Evolutionary conservation across 2,329 filamentous ascomycete genomes (phyloP), one percentile per base, ranked within the genome.

Genomic region (Sporothrix euskadiensis): DNA sequence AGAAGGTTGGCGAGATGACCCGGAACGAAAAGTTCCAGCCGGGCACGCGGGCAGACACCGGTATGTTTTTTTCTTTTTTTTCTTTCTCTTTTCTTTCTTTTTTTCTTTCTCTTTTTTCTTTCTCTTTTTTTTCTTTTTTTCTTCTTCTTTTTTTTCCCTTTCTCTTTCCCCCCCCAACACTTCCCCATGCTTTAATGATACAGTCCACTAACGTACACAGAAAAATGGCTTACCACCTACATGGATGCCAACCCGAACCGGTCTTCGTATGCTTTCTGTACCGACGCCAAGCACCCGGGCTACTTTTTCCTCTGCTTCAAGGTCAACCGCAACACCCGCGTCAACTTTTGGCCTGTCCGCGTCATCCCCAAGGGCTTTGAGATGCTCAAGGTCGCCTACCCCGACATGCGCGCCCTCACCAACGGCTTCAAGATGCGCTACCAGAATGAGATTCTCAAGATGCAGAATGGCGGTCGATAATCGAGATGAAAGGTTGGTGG

Each of bases 231-330:
- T 77, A 93, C 92, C 44, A 97, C 94, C 12, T 99, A 98, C 83
- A 96, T 95, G 79, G 92, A 96, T 81, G 96, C 96, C 81, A 98
- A 99, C 82, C 95, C 96, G 12, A 94, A 91, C 80, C 93, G 94
- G 75, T 97, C 93, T 75, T 92, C 94, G 77, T 99, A 99, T 82
- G 92, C 93, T 63, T 98, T 99, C 86, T 98, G 95, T 86, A 91
- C 97, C 80, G 94, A 98, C 80, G 88, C 91, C 47, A 94, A 94
- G 82, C 92, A 95, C 80, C 93, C 96, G 0, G 96, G 96, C 47
- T 97, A 97, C 85, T 99, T 99, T 83, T 92, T 90, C 84, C 88
- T 99, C 56, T 97, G 94, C 84, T 99, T 98, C 89, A 98, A 98
- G 84, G 93, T 94, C 32, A 95, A 93, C 75, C 88, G 91, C 78